Percentiles rank a stretch among this genome's conserved stretches.
phyloP scores from a whole-genome alignment of 73 alveolate genomes.

The Effrenium voratum region DNA sequence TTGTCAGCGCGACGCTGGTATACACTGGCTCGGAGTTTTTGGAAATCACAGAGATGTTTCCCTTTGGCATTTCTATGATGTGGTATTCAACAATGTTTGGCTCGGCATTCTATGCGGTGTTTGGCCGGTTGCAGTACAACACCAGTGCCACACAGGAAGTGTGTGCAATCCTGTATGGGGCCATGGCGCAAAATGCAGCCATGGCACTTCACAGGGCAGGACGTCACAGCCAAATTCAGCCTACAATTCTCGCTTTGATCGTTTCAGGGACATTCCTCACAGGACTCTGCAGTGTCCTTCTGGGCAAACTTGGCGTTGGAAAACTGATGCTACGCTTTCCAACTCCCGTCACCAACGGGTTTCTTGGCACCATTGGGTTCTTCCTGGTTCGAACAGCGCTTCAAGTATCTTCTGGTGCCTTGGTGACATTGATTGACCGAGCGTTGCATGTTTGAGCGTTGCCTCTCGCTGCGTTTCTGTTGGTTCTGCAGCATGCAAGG shows the following conservation, averaged over 20 bases:
- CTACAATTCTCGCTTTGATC: slow-evolving; percentile 68
- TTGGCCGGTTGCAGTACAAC: slow-evolving; percentile 85
- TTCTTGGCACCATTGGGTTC: slow-evolving; percentile 91
- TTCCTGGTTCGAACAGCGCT: slow-evolving; percentile 81
- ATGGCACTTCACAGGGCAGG: not conserved
- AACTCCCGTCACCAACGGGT: slow-evolving; percentile 79
- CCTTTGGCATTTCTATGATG: slow-evolving; percentile 91
- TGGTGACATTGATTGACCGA: not conserved
- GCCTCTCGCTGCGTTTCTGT: not conserved
- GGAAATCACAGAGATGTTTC: slow-evolving; percentile 68
- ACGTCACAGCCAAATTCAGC: slow-evolving; percentile 27
- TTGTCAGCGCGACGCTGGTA: slow-evolving; percentile 92
- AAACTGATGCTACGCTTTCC: slow-evolving; percentile 91
- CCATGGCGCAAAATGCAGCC: slow-evolving; percentile 78
- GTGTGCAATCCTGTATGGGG: slow-evolving; percentile 78
- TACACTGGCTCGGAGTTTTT: slow-evolving; percentile 32
- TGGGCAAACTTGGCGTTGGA: slow-evolving; percentile 92
- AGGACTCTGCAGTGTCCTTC: slow-evolving; percentile 80
- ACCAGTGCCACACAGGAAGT: slow-evolving; percentile 92
- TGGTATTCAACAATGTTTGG: slow-evolving; percentile 92
- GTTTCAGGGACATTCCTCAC: slow-evolving; percentile 68
- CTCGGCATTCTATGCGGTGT: slow-evolving; percentile 77
- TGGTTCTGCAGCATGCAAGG: slow-evolving; percentile 3
- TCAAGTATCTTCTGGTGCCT: slow-evolving; percentile 79
- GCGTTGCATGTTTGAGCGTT: not conserved